Evolutionary conservation across 306 rosid genomes (phyloP).

Genomic region (Lathyrus aphaca): DNA sequence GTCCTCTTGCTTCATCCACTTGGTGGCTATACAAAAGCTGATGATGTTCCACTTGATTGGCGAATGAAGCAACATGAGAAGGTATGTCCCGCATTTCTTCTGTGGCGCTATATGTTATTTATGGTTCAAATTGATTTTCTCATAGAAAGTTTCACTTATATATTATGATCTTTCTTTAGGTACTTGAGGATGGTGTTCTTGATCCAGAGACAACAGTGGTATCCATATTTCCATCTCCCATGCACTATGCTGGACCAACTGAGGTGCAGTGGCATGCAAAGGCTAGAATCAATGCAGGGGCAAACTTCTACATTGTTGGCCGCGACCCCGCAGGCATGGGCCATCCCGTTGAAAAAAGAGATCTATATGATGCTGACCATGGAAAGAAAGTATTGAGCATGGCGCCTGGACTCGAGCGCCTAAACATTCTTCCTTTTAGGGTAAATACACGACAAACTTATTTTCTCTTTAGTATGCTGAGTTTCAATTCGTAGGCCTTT

Average conservation of each 20-base stretch:
- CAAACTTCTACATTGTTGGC: slow-evolving; percentile 96
- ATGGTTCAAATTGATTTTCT: background rate
- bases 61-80: slow-evolving; percentile 98
- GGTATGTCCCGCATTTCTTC: slow-evolving; percentile 43
- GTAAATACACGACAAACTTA: slow-evolving; percentile 51
- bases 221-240: slow-evolving; percentile 98
- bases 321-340: slow-evolving; percentile 99
- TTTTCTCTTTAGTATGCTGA: background rate
- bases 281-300: slow-evolving; percentile 98
- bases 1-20: slow-evolving; percentile 93
- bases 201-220: slow-evolving; percentile 98
- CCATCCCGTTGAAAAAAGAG: slow-evolving; percentile 89
- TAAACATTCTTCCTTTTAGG: slow-evolving; percentile 96
- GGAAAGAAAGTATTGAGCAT: slow-evolving; percentile 97
- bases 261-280: slow-evolving; percentile 99
- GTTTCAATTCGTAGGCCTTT: slow-evolving; percentile 3
- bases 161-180: slow-evolving; percentile 51
- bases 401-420: slow-evolving; percentile 98
- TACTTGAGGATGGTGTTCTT: slow-evolving; percentile 98
- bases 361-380: slow-evolving; percentile 94
- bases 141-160: background rate
- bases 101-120: too few relatives aligned
- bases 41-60: slow-evolving; percentile 97
- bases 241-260: slow-evolving; percentile 99
- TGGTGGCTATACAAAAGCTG: slow-evolving; percentile 98